phyloP scores from a whole-genome alignment of 2,329 filamentous ascomycete genomes.

The Lasiodiplodia gonubiensis region DNA sequence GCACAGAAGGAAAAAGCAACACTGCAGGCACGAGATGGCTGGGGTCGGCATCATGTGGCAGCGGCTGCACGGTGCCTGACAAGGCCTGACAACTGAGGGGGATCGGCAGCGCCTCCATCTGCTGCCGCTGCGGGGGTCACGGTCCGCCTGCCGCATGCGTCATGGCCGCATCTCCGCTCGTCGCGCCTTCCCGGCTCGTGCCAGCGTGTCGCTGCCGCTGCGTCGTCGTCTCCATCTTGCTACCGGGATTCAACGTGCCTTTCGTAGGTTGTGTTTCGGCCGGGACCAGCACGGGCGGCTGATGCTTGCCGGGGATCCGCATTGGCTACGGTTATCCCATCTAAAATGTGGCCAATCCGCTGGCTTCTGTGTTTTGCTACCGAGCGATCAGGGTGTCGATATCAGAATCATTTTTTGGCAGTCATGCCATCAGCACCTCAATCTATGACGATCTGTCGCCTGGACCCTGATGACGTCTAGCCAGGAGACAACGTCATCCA shows the following conservation, averaged over 20 bases:
- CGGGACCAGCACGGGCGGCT: background rate
- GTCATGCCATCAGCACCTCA: background rate
- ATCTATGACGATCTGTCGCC: conserved; percentile 13
- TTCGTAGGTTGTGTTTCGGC: too few relatives aligned
- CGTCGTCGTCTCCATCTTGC: background rate
- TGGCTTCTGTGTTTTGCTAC: background rate
- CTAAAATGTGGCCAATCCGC: background rate
- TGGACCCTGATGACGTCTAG: conserved; percentile 25
- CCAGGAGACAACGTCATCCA: conserved; percentile 2
- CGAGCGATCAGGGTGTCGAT: background rate
- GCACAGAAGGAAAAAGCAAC: background rate
- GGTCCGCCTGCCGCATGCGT: conserved; percentile 17
- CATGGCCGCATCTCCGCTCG: background rate
- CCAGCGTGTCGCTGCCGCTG: background rate
- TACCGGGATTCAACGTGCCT: background rate
- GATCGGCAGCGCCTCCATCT: conserved; percentile 13
- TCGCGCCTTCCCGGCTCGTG: background rate
- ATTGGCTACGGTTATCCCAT: conserved; percentile 6
- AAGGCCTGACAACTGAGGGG: conserved; percentile 12
- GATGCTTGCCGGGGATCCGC: background rate
- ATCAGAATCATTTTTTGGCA: background rate
- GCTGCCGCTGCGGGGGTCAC: background rate
- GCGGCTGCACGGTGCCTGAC: conserved; percentile 20
- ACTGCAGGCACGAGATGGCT: conserved; percentile 9
- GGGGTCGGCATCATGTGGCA: background rate